These are phyloP conservation scores for Blastocystis sp. DNA, from an alignment of 352 stramenopile species.

Conservation along the genomic window DNA sequence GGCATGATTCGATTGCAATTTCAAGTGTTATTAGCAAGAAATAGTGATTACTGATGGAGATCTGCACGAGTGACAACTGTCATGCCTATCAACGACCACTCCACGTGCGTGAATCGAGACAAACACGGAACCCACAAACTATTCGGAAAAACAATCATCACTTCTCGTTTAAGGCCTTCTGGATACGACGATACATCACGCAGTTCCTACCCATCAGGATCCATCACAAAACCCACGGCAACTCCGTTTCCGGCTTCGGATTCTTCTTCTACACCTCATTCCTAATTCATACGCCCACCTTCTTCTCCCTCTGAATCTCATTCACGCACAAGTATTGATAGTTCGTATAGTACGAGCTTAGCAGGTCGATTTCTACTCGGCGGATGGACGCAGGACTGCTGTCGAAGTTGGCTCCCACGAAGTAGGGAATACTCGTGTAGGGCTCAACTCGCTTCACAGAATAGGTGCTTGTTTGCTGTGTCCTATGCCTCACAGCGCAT, in stretches of 20 bases:
- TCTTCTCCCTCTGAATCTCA: constrained; percentile 22
- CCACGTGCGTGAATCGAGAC: background rate
- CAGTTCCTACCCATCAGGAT: constrained; percentile 36
- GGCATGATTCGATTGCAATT: background rate
- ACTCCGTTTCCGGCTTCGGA: background rate
- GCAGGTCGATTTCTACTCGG: background rate
- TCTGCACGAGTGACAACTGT: background rate
- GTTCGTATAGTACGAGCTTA: background rate
- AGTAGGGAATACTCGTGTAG: constrained; percentile 23
- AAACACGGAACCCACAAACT: background rate
- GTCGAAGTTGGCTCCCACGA: background rate
- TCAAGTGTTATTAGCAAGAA: background rate
- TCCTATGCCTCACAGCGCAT: background rate
- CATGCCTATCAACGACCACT: constrained; percentile 26
- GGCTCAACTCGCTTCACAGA: constrained; percentile 5
- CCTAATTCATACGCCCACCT: background rate
- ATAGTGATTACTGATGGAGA: background rate
- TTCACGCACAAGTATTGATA: background rate
- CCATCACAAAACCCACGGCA: background rate
- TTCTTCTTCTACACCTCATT: constrained; percentile 6
- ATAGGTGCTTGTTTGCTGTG: background rate
- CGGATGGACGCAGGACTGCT: background rate
- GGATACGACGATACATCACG: constrained; percentile 14
- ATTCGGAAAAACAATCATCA: background rate
- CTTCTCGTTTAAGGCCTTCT: background rate